Conservation (phyloP, 1,139 yeast genomes). For the Debaryomyces singareniensis region DNA sequence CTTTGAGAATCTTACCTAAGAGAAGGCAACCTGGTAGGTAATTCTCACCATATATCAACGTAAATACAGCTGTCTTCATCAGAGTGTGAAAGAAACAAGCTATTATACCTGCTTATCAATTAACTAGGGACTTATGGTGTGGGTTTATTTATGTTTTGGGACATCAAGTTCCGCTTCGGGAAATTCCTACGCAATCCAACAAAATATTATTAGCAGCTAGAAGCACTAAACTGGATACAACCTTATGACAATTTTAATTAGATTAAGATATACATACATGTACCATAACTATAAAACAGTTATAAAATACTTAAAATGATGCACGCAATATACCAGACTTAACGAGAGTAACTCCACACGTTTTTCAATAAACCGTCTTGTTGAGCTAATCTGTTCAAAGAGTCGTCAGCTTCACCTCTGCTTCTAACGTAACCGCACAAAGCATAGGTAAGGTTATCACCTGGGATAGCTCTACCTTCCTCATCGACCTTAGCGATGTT, state of each 20-base stretch:
- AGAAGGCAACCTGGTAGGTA: conserved; percentile 78
- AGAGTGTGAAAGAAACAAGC: too few relatives aligned
- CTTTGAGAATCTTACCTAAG: conserved; percentile 38
- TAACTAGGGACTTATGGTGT: too few relatives aligned
- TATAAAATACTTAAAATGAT: background rate
- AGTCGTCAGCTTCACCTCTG: conserved; percentile 92
- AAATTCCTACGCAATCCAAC: too few relatives aligned
- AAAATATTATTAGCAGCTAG: too few relatives aligned
- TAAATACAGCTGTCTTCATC: conserved; percentile 49
- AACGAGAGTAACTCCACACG: conserved; percentile 99
- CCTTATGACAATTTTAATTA: too few relatives aligned
- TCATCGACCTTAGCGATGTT: conserved; percentile 64
- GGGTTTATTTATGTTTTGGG: too few relatives aligned
- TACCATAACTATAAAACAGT: background rate
- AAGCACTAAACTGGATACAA: too few relatives aligned
- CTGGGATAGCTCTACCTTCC: conserved; percentile 92
- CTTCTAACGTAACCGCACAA: conserved; percentile 87
- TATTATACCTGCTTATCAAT: too few relatives aligned
- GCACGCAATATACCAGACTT: conserved; percentile 26
- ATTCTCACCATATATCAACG: conserved; percentile 57
- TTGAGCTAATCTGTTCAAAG: conserved; percentile 99
- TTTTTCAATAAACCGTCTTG: conserved; percentile 96
- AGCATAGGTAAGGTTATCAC: conserved; percentile 92
- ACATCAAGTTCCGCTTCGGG: too few relatives aligned
- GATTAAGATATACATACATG: background rate